These are phyloP conservation scores for Volvox reticuliferus DNA, from an alignment of 139 green algal genomes.

Conservation along the genomic window DNA sequence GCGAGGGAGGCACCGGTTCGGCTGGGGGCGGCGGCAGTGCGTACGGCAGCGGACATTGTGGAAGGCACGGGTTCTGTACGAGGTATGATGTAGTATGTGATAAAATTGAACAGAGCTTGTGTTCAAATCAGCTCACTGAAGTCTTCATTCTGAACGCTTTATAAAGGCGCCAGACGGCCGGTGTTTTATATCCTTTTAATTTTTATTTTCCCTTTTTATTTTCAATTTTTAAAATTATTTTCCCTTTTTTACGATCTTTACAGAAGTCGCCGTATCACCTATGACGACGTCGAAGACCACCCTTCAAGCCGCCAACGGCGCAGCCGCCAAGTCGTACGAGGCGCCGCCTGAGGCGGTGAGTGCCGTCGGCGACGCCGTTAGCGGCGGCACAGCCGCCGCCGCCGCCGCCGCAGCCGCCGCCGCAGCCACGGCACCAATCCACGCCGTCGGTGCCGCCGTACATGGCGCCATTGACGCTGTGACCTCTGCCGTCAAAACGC, in stretches of 20 bases:
- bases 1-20: background rate
- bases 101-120: too few relatives aligned
- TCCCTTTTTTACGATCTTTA: too few relatives aligned
- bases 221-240: too few relatives aligned
- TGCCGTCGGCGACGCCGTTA: background rate
- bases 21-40: conserved; percentile 16
- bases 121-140: too few relatives aligned
- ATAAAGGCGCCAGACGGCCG: too few relatives aligned
- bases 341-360: conserved; percentile 27
- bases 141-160: too few relatives aligned
- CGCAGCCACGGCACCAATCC: conserved; percentile 24
- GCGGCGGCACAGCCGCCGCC: conserved; percentile 15
- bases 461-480: conserved; percentile 13
- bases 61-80: conserved; percentile 7
- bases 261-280: background rate
- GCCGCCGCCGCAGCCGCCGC: conserved; percentile 9
- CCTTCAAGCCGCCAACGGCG: conserved; percentile 29
- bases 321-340: conserved; percentile 37
- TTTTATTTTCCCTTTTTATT: too few relatives aligned
- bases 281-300: background rate
- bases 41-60: conserved; percentile 12
- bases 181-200: too few relatives aligned
- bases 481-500: conserved; percentile 16
- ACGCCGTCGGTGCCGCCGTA: background rate
- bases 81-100: too few relatives aligned